These are phyloP conservation scores for Globisporangium viniferum DNA, from an alignment of 352 stramenopile genomes.

Conservation along the genomic window DNA sequence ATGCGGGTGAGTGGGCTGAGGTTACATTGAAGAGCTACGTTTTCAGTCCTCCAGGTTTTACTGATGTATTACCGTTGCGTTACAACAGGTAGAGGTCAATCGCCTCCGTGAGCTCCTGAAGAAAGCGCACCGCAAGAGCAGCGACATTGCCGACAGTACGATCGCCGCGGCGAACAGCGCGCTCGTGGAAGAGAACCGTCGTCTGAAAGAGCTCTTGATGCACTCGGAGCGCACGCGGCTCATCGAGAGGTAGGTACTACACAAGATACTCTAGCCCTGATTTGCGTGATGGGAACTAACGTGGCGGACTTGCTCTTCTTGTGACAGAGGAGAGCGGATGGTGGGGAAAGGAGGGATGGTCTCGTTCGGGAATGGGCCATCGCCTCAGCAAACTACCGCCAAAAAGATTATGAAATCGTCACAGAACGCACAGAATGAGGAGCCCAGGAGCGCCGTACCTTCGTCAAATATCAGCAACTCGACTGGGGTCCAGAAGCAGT, in stretches of 20 bases:
- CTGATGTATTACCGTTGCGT: neutral
- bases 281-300: neutral
- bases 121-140: slow-evolving; percentile 37
- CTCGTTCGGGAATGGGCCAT: slow-evolving; percentile 5
- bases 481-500: neutral
- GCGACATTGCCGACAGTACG: slow-evolving; percentile 21
- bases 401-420: neutral
- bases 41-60: neutral
- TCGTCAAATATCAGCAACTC: neutral
- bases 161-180: slow-evolving; percentile 33
- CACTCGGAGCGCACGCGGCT: slow-evolving; percentile 46
- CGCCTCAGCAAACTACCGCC: neutral
- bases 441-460: neutral
- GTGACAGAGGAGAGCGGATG: slow-evolving; percentile 16
- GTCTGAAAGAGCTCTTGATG: slow-evolving; percentile 56
- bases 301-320: neutral
- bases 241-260: slow-evolving; percentile 30
- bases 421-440: neutral
- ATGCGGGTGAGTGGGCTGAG: slow-evolving; percentile 43
- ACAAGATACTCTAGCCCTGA: no score
- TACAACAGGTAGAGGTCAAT: slow-evolving; percentile 49
- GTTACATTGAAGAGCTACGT: neutral
- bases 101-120: slow-evolving; percentile 48
- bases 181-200: slow-evolving; percentile 62
- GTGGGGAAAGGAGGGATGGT: slow-evolving; percentile 9